phyloP scores from a whole-genome alignment of 2,329 filamentous ascomycete species.

The Sclerotinia minor region DNA sequence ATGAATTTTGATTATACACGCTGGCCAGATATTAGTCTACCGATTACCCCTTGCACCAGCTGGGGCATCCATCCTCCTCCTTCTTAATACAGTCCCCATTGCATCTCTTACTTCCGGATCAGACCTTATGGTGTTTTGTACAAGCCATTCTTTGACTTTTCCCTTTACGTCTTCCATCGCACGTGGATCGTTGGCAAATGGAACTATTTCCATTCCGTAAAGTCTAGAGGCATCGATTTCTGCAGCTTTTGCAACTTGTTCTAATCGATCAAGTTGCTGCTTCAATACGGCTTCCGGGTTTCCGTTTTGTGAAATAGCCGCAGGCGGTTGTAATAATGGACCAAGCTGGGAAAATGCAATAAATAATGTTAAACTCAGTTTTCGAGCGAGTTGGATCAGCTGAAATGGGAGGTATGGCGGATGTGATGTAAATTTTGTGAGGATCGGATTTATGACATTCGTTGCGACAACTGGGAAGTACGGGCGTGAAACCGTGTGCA shows the following conservation, averaged over 20 bases:
- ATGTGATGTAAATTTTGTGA: constrained; percentile 45
- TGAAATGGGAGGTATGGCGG: constrained; percentile 82
- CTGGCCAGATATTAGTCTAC: constrained; percentile 28
- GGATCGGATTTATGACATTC: constrained; percentile 48
- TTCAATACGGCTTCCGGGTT: constrained; percentile 53
- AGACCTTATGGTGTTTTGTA: constrained; percentile 78
- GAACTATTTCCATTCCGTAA: constrained; percentile 75
- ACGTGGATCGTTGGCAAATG: constrained; percentile 72
- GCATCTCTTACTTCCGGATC: constrained; percentile 83
- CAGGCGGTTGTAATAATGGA: constrained; percentile 56
- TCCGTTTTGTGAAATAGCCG: constrained; percentile 38
- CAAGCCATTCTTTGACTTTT: constrained; percentile 81
- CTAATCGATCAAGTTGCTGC: constrained; percentile 67
- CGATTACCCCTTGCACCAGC: constrained; percentile 52
- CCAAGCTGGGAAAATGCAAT: constrained; percentile 82
- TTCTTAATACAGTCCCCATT: constrained; percentile 65
- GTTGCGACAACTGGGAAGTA: constrained; percentile 50
- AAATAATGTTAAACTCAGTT: constrained; percentile 74
- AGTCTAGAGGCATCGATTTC: constrained; percentile 71
- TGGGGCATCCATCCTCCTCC: constrained; percentile 61
- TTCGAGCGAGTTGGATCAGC: constrained; percentile 71
- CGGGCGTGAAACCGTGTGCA: constrained; percentile 57
- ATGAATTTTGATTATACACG: background rate
- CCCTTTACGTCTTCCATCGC: constrained; percentile 63
- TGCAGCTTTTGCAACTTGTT: constrained; percentile 57